phyloP scores from a whole-genome alignment of 768 basidiomycete species.

The Obba rivulosa region DNA sequence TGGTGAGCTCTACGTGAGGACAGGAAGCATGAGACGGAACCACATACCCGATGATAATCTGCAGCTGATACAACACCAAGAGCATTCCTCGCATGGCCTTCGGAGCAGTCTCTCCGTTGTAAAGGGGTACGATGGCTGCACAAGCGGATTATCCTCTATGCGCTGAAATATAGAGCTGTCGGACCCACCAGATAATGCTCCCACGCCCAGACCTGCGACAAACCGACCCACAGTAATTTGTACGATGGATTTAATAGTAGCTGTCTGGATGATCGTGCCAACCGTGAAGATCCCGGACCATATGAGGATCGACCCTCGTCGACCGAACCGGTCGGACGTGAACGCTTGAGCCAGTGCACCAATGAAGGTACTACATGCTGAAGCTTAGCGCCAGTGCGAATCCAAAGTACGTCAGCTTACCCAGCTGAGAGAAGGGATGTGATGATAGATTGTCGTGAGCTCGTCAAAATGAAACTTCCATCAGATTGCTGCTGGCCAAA shows the following conservation, averaged over 20 bases:
- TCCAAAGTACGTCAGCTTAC: conserved; percentile 29
- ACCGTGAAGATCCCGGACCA: conserved; percentile 72
- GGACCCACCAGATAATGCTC: conserved; percentile 58
- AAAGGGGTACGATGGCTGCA: conserved; percentile 35
- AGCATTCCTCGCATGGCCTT: conserved; percentile 68
- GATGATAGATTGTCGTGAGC: conserved; percentile 68
- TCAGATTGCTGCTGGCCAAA: conserved; percentile 51
- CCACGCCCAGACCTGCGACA: conserved; percentile 73
- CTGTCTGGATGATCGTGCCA: conserved; percentile 68
- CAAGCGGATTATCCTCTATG: not conserved
- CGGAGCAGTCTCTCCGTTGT: conserved; percentile 76
- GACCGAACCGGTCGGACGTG: conserved; percentile 68
- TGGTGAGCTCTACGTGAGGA: not conserved
- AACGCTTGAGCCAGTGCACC: conserved; percentile 69
- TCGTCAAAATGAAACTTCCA: conserved; percentile 48
- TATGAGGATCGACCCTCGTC: conserved; percentile 68
- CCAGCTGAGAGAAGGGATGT: conserved; percentile 76
- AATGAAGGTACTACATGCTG: conserved; percentile 14
- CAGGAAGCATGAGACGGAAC: not conserved
- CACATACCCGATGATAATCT: conserved; percentile 65
- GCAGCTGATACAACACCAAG: conserved; percentile 71
- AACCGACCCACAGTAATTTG: conserved; percentile 74
- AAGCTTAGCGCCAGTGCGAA: not conserved
- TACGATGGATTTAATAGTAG: conserved; percentile 48
- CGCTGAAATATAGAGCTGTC: not conserved